Base-by-base conservation (phyloP, 2,329 filamentous ascomycete species). In the Cladophialophora chaetospira region DNA sequence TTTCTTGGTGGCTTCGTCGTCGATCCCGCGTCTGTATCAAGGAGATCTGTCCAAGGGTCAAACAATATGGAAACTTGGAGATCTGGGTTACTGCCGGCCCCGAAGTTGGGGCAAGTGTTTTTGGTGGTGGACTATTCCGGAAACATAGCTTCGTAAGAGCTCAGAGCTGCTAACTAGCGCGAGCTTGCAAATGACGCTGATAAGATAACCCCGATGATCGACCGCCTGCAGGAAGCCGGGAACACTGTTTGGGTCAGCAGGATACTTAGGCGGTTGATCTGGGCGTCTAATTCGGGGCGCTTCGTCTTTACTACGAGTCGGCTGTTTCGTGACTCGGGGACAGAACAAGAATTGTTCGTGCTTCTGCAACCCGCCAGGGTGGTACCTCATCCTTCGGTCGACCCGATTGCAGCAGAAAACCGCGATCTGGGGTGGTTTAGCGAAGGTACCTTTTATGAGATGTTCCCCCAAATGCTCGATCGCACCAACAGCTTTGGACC, bases 181-280 rank as follows among this genome's bases (percentile, higher is more conserved):
- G 45, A 25, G 9, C 40, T 31, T 33, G 11, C 26, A 51, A 8
- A 29, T 35, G 26, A 29, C 49, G 11, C 49, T 40, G 38, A 45
- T 53, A 44, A 53, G 40, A 29, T 53, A 31, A 19, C 33, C 13
- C 23, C 28, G 38, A 26, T 19, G 49, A 45, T 45, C 19, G 29
- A 26, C 28, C 25, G 19, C 35, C 35, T 33, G 48, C 48, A 51
- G 35, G 9, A 51, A 40, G 35, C 26, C 11, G 23, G 36, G 48
- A 17, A 9, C n/a, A n/a, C 9, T 43, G 36, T n/a, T 40, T 10
- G 29, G n/a, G 28, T 13, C 51, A 45, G 45, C 29, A 48, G 50
- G 56, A 51, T 51, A 45, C 26, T 3, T 42, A 55, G 46, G 31
- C 56, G 46, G 56, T 48, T 40, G 56, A 58, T 58, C 56, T 58